phyloP scores from a whole-genome alignment of 2,329 filamentous ascomycete species.

The Xylaria sp. region DNA sequence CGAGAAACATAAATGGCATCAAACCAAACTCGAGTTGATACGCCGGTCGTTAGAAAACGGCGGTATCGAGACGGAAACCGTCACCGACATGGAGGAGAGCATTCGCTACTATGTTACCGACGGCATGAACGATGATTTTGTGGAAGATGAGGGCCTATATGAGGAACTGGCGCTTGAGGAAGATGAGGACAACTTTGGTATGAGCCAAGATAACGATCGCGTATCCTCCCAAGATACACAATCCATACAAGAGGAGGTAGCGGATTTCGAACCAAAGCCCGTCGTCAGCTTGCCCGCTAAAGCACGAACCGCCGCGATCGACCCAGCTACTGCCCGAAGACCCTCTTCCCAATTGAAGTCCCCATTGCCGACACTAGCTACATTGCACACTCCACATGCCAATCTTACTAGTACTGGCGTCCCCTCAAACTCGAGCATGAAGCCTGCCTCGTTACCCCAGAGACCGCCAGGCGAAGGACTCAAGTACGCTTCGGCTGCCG shows the following conservation, averaged over 20 bases:
- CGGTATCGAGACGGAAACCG: conserved; percentile 78
- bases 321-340: conserved; percentile 58
- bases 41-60: conserved; percentile 89
- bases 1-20: conserved; percentile 95
- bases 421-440: conserved; percentile 62
- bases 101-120: conserved; percentile 95
- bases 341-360: conserved; percentile 91
- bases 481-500: conserved; percentile 95
- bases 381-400: conserved; percentile 69
- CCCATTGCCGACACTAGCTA: conserved; percentile 85
- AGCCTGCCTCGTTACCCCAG: conserved; percentile 81
- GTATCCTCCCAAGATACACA: conserved; percentile 94
- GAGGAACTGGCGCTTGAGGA: conserved; percentile 89
- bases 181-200: conserved; percentile 82
- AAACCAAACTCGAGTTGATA: conserved; percentile 85
- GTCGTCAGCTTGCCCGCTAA: conserved; percentile 39
- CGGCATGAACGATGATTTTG: conserved; percentile 81
- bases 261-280: conserved; percentile 51
- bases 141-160: conserved; percentile 92
- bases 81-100: conserved; percentile 81
- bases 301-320: conserved; percentile 53
- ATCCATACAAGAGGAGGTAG: conserved; percentile 78
- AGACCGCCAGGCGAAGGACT: conserved; percentile 82
- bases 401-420: conserved; percentile 52
- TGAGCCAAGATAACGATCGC: conserved; percentile 73